phyloP scores from a whole-genome alignment of 768 basidiomycete species.

The Clitopilus passeckerianus region DNA sequence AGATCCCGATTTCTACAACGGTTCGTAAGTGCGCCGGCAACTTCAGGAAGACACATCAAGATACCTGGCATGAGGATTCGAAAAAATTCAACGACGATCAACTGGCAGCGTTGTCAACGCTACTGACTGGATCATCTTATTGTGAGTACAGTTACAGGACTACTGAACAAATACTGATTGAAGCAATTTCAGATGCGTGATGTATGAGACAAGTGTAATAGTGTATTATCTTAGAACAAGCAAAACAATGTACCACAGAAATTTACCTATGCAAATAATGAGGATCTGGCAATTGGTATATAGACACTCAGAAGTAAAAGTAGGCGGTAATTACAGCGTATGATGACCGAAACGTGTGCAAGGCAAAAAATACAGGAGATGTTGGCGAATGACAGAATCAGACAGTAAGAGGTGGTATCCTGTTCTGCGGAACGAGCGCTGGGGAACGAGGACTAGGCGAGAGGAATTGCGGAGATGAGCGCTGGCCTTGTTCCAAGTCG shows the following conservation, averaged over 20 bases:
- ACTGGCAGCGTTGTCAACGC: constrained; percentile 72
- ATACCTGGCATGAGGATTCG: constrained; percentile 88
- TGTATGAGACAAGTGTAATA: not conserved
- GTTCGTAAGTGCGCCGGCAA: constrained; percentile 77
- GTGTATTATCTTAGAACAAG: not conserved
- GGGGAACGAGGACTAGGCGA: constrained; percentile 20
- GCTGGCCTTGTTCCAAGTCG: constrained; percentile 39
- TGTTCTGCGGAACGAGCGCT: constrained; percentile 28
- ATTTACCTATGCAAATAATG: constrained; percentile 1
- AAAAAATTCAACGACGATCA: constrained; percentile 86
- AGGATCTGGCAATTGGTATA: not conserved
- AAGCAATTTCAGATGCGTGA: constrained; percentile 8
- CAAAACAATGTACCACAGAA: not conserved
- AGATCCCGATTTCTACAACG: constrained; percentile 82
- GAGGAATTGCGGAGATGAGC: constrained; percentile 17
- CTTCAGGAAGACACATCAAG: constrained; percentile 80
- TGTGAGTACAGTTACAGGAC: constrained; percentile 39
- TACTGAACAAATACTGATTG: constrained; percentile 9
- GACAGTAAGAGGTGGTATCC: constrained; percentile 36
- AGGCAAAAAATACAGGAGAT: not conserved
- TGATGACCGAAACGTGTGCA: not conserved
- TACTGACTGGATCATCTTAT: constrained; percentile 82
- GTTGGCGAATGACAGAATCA: constrained; percentile 14
- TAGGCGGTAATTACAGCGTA: not conserved
- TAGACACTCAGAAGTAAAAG: not conserved